These are phyloP conservation scores for Globisporangium echinulatum DNA, from an alignment of 352 stramenopile species.

Conservation along the genomic window DNA sequence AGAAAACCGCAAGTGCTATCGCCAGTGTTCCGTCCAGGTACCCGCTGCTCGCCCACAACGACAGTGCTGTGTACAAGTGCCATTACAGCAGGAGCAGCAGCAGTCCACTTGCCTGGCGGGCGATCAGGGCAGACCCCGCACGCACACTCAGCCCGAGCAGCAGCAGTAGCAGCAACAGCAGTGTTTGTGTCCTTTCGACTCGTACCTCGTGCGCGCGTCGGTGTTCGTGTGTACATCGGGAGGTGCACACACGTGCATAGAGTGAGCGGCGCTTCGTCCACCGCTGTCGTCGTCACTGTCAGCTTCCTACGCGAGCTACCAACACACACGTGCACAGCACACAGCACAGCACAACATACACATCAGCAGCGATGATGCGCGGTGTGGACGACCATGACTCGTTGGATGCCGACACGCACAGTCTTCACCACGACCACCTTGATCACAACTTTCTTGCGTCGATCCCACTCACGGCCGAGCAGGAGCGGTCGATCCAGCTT, in stretches of 20 bases:
- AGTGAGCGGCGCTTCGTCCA: background rate
- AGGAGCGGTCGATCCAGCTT: conserved; percentile 32
- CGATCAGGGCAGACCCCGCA: background rate
- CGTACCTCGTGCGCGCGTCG: too few relatives aligned
- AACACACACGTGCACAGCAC: background rate
- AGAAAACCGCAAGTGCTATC: too few relatives aligned
- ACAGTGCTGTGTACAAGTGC: too few relatives aligned
- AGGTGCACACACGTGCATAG: background rate
- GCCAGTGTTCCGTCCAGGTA: too few relatives aligned
- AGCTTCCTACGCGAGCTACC: background rate
- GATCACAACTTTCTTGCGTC: background rate
- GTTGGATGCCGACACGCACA: conserved; percentile 6
- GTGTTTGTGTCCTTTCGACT: too few relatives aligned
- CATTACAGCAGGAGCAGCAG: too few relatives aligned
- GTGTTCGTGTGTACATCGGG: too few relatives aligned
- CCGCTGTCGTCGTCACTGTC: background rate
- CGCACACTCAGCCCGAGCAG: background rate
- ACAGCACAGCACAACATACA: background rate
- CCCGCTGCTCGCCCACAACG: too few relatives aligned
- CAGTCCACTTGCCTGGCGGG: too few relatives aligned
- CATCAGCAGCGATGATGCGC: background rate
- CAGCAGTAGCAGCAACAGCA: too few relatives aligned
- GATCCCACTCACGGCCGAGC: conserved; percentile 15
- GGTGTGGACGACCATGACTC: background rate
- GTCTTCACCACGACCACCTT: background rate